Evolutionary conservation across 2,329 filamentous ascomycete genomes (phyloP).

Genomic region (Ophiostoma sp.): DNA sequence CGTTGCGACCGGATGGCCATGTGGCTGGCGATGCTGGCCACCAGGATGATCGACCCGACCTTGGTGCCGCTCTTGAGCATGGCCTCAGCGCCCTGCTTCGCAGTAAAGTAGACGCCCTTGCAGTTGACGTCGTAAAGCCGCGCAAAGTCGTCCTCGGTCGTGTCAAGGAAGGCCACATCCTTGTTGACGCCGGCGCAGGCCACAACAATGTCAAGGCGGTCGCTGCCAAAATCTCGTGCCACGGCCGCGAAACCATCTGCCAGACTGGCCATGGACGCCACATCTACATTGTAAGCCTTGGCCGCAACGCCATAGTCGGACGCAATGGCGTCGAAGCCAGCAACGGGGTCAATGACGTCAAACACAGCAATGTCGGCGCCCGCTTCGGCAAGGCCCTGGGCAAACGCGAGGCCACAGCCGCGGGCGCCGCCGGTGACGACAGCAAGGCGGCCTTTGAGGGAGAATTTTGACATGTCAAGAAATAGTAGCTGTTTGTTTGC

Average conservation of each 20-base stretch:
- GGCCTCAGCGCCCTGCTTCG: conserved; percentile 41
- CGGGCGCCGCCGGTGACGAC: conserved; percentile 70
- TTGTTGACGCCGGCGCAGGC: conserved; percentile 31
- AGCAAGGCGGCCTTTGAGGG: conserved; percentile 51
- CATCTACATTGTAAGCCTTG: conserved; percentile 27
- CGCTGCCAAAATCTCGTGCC: conserved; percentile 24
- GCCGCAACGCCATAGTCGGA: conserved; percentile 23
- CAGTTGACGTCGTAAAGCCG: conserved; percentile 26
- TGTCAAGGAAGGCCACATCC: conserved; percentile 29
- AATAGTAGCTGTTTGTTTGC: too few relatives aligned
- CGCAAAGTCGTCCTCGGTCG: conserved; percentile 25
- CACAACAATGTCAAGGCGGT: conserved; percentile 28
- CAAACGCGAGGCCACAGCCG: conserved; percentile 71
- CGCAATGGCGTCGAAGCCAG: conserved; percentile 16
- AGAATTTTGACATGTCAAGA: conserved; percentile 26
- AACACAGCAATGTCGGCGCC: conserved; percentile 47
- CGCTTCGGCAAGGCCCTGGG: conserved; percentile 72
- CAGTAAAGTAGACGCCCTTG: conserved; percentile 37
- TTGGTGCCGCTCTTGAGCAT: conserved; percentile 32
- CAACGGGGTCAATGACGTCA: conserved; percentile 23
- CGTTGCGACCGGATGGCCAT: conserved; percentile 60
- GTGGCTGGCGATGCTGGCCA: conserved; percentile 57
- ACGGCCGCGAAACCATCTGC: conserved; percentile 21
- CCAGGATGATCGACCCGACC: conserved; percentile 56
- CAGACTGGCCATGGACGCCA: conserved; percentile 6